These are phyloP conservation scores for Aquilaria agallochum DNA, from an alignment of 441 rosid species.

Conservation along the genomic window DNA sequence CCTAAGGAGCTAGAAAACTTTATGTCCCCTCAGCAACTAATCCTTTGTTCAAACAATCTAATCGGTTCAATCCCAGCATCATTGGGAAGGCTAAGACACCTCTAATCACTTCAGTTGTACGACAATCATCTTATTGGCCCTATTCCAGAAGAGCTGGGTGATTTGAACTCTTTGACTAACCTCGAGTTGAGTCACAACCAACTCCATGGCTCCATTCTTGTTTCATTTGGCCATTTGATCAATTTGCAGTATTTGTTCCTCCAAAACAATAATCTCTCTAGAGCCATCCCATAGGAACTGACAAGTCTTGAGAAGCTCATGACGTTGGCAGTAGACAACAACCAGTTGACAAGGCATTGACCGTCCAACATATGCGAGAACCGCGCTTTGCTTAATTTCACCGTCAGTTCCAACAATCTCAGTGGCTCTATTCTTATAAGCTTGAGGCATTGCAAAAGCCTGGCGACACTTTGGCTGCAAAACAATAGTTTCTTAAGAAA, in stretches of 20 bases:
- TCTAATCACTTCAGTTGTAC: no score
- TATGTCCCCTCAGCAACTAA: neutral
- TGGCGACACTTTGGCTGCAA: neutral
- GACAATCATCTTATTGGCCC: no score
- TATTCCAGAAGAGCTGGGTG: no score
- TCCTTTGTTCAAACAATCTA: neutral
- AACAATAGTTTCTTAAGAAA: no score
- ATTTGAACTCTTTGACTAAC: no score
- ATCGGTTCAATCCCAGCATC: neutral
- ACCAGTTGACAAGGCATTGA: neutral
- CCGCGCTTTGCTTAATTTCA: conserved; percentile 2
- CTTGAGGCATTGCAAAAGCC: conserved; percentile 2
- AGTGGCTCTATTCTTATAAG: conserved; percentile 15
- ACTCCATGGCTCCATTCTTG: no score
- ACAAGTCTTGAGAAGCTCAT: neutral
- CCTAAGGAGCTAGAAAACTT: neutral
- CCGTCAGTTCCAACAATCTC: neutral
- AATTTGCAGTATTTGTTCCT: no score
- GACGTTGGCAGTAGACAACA: neutral
- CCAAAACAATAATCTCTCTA: neutral
- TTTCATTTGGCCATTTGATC: no score
- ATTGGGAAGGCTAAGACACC: no score
- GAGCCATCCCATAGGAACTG: neutral
- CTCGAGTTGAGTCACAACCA: no score
- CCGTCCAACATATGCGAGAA: conserved; percentile 8